Conservation (phyloP, 2,329 filamentous ascomycete genomes). For the Apiospora aurea region DNA sequence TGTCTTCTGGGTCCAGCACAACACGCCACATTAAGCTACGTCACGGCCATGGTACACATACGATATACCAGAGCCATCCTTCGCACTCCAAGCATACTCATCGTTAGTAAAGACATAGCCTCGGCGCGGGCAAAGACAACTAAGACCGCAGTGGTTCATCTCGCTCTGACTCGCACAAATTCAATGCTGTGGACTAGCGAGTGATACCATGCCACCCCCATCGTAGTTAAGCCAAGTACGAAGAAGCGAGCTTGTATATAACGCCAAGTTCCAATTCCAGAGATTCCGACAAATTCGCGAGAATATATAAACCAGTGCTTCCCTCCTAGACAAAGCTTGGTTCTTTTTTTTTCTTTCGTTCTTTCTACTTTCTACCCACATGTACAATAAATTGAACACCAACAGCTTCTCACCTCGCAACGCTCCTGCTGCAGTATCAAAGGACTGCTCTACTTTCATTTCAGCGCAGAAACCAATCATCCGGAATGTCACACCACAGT, state of each 20-base stretch:
- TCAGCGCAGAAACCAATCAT: neutral
- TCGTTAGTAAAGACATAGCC: neutral
- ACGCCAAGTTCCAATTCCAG: neutral
- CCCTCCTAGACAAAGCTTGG: neutral
- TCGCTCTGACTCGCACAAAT: neutral
- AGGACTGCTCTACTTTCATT: neutral
- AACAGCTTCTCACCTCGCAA: neutral
- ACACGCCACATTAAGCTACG: neutral
- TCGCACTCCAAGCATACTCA: neutral
- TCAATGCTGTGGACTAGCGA: neutral
- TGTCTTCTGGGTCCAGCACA: neutral
- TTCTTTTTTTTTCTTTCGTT: constrained; percentile 2
- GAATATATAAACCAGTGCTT: constrained; percentile 1
- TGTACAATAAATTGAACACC: neutral
- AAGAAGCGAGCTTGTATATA: neutral
- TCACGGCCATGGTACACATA: neutral
- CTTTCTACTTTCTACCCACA: neutral
- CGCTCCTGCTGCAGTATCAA: neutral
- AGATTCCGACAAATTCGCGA: neutral
- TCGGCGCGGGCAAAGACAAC: constrained; percentile 2
- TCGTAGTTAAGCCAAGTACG: neutral
- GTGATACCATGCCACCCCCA: neutral
- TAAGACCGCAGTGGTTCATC: neutral
- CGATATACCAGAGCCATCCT: neutral
- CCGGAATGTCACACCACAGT: neutral